phyloP scores from a whole-genome alignment of 805 yeast species.

The Suhomyces sp. region DNA sequence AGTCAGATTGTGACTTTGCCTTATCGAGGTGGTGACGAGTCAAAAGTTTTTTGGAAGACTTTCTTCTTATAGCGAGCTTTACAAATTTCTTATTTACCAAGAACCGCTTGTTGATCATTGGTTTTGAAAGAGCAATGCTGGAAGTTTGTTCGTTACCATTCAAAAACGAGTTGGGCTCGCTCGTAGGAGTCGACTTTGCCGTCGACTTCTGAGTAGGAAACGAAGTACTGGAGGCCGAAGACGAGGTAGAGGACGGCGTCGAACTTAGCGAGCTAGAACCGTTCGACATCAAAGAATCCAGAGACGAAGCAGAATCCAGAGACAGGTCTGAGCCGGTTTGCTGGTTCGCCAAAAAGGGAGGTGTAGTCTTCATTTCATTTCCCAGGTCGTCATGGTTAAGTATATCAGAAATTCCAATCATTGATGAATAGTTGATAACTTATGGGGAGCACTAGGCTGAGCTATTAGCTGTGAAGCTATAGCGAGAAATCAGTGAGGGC shows the following conservation, averaged over 20 bases:
- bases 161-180: neutral
- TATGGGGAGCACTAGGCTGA: neutral
- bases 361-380: neutral
- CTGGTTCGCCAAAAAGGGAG: neutral
- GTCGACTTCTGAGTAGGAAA: neutral
- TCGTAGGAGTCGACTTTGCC: neutral
- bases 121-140: slow-evolving; percentile 7
- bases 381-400: slow-evolving; percentile 12
- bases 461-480: neutral
- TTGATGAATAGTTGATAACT: neutral
- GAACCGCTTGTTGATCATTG: slow-evolving; percentile 11
- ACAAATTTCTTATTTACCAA: slow-evolving; percentile 10
- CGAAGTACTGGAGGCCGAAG: neutral
- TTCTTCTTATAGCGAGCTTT: slow-evolving; percentile 31
- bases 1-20: neutral
- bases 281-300: neutral
- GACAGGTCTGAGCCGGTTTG: neutral
- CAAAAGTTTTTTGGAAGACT: slow-evolving; percentile 18
- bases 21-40: neutral
- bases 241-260: neutral
- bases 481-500: neutral
- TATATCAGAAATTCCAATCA: slow-evolving; percentile 19
- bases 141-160: neutral
- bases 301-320: neutral
- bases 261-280: neutral